Base-by-base conservation (phyloP, 2,329 filamentous ascomycete genomes). In the Ophiocordyceps polyrhachis-furcata region DNA sequence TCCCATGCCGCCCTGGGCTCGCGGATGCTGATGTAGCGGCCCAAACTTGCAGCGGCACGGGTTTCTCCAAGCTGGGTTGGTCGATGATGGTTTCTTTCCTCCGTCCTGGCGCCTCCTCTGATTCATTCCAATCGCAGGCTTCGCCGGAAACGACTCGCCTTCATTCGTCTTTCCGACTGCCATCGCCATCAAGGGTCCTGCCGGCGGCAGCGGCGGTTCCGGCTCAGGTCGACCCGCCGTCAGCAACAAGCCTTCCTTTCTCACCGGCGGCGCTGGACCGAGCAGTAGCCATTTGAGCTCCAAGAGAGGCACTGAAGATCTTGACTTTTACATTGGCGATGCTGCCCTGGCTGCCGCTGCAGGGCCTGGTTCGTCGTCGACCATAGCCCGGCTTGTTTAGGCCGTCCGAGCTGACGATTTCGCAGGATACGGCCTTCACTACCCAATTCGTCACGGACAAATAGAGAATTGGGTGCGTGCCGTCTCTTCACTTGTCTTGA, bases 131-230 rank as follows among this genome's bases (percentile, higher is more conserved):
- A 13, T 47, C 45, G 46, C 55, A 95, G 88, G 88, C 67, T 98
- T 98, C 66, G 91, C 91, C 66, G 91, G 91, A 67, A 98, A 98
- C 68, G 91, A 98, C 66, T 93, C 91, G 53, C 91, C 91, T 38
- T 98, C 91, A 46, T 98, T 96, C 70, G 91, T 98, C 59, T 98
- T 98, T 66, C 91, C 91, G 50, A 98, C 91, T 45, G 91, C 91
- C 53, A 98, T 98, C 67, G 89, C 91, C 58, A 96, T 87, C 50
- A 96, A 95, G 69, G 79, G 83, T 49, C 41, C 40, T 38, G 71
- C 76, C 47, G 81, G 73, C 54, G 80, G 81, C 54, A 71, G 70
- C 58, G 79, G 76, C 54, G 81, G 83, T 47, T 79, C 86, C 44
- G 87, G 86, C 44, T 88, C 88, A 49, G 89, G 89, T 48, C 79